Evolutionary conservation across 345 rosid genomes (phyloP).

Genomic region (Isatis tinctoria): DNA sequence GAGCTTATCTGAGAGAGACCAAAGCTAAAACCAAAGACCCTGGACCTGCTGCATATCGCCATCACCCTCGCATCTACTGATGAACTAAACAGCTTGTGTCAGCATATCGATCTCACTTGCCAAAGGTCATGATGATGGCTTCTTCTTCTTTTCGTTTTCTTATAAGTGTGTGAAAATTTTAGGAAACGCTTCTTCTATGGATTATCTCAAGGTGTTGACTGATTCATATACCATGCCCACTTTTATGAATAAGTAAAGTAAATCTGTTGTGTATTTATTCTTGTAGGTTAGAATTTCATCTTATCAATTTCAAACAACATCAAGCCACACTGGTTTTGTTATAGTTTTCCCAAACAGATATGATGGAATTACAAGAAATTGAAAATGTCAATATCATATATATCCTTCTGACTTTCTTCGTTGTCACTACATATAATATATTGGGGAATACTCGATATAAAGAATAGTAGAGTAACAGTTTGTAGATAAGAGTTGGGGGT

Average conservation of each 20-base stretch:
- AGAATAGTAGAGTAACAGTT: neutral
- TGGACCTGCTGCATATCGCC: neutral
- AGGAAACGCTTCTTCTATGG: neutral
- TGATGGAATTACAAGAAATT: neutral
- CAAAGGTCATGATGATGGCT: neutral
- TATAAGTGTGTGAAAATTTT: neutral
- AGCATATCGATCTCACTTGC: slow-evolving; percentile 1
- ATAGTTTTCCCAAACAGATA: no score
- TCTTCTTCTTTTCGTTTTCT: neutral
- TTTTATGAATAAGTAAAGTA: neutral
- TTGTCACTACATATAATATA: neutral
- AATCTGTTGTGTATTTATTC: neutral
- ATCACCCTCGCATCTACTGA: neutral
- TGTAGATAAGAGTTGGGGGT: neutral
- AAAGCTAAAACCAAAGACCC: slow-evolving; percentile 13
- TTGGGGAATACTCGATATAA: no score
- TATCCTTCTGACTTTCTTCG: neutral
- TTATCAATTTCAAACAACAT: neutral
- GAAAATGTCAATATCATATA: neutral
- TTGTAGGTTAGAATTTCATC: no score
- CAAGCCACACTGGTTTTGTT: neutral
- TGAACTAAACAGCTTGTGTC: neutral
- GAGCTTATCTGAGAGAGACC: slow-evolving; percentile 25
- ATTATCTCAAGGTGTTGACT: neutral
- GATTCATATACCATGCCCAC: neutral